A percentile compares a stretch with the other conserved stretches of the same genome.
These are phyloP conservation scores for Cucurbita pepo DNA, from an alignment of 306 rosid species.

Conservation along the genomic window DNA sequence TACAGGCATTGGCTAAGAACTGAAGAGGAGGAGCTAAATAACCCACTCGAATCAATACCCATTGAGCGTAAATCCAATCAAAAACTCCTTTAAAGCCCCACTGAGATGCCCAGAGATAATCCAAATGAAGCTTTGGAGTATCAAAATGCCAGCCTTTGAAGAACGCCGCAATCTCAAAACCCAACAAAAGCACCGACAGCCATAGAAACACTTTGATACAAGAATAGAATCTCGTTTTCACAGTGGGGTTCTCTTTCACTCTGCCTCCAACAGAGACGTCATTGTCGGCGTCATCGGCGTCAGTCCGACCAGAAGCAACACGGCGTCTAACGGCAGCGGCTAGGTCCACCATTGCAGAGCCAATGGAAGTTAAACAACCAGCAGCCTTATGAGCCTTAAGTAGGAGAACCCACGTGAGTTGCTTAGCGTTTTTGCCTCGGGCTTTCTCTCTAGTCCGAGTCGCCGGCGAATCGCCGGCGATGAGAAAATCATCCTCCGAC, in stretches of 20 bases:
- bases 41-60: constrained; percentile 55
- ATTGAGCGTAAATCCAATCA: constrained; percentile 43
- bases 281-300: constrained; percentile 16
- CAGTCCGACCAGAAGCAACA: constrained; percentile 50
- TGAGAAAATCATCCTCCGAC: constrained; percentile 49
- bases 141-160: constrained; percentile 68
- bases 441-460: constrained; percentile 30
- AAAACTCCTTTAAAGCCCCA: constrained; percentile 40
- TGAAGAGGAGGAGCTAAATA: constrained; percentile 84
- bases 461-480: constrained; percentile 16
- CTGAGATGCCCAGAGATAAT: constrained; percentile 32
- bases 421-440: constrained; percentile 68
- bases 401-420: constrained; percentile 84
- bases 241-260: constrained; percentile 35
- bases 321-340: constrained; percentile 62
- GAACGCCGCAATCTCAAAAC: constrained; percentile 62
- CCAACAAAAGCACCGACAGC: constrained; percentile 37
- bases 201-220: constrained; percentile 50
- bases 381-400: constrained; percentile 78
- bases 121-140: constrained; percentile 26
- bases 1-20: constrained; percentile 56
- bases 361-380: constrained; percentile 61
- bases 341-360: constrained; percentile 47
- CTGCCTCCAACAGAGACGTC: constrained; percentile 18
- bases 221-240: constrained; percentile 42